These are phyloP conservation scores for Trichoderma sp. DNA, from an alignment of 2,329 filamentous ascomycete species.

Conservation along the genomic window DNA sequence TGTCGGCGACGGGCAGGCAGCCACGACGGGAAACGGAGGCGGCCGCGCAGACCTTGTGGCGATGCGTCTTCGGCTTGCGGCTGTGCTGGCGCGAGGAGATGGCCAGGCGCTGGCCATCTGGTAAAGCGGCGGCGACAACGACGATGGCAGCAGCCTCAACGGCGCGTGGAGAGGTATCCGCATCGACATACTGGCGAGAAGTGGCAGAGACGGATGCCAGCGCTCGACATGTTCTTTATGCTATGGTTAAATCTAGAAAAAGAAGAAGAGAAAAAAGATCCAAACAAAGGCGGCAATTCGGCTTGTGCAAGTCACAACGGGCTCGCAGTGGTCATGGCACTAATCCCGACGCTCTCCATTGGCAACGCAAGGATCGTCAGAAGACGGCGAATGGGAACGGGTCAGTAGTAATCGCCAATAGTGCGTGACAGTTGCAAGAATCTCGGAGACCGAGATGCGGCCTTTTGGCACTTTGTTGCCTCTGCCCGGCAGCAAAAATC, in stretches of 20 bases:
- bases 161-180: constrained; percentile 4
- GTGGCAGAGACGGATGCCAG: background rate
- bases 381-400: background rate
- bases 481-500: background rate
- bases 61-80: background rate
- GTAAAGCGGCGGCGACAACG: background rate
- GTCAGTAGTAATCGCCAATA: background rate
- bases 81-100: background rate
- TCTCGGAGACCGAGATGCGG: constrained; percentile 26
- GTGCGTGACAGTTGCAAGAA: background rate
- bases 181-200: constrained; percentile 22
- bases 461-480: constrained; percentile 2
- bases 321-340: background rate
- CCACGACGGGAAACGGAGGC: constrained; percentile 47
- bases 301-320: background rate
- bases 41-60: background rate
- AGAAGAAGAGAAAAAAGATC: background rate
- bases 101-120: background rate
- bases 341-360: background rate
- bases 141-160: background rate
- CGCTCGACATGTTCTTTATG: constrained; percentile 14
- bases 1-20: constrained; percentile 71
- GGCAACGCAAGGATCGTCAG: background rate
- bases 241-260: background rate
- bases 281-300: background rate